Base-by-base conservation (phyloP, 805 yeast genomes). In the Schwanniomyces occidentalis region DNA sequence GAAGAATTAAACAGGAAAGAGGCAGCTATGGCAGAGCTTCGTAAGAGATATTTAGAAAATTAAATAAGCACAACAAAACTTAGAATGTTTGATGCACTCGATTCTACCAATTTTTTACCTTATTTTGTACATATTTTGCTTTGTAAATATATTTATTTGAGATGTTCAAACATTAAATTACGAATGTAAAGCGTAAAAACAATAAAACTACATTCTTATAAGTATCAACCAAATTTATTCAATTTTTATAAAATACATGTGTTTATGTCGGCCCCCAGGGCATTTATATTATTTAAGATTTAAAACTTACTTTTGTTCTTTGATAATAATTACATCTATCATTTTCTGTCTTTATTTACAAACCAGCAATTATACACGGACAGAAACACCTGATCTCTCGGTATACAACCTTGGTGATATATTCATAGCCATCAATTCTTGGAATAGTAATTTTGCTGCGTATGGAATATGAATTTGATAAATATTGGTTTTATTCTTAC, bases 341-440 rank as follows among this genome's bases (percentile, higher is more conserved):
- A 20, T 20, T 20, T 20, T 20, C 22, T 20, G 7, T 20, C 7
- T 20, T 8, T 9, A 20, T 17, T 27, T 10, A 4, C 12, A 16
- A 5, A 8, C 6, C 17, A 16, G 30, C 18, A 16, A 20, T 42
- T 40, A 59, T 17, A 52, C 63, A 36, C 73, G 58, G 30, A 65
- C 61, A 31, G 73, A 61, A 10, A 72, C 65, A 5, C 84, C 85
- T 8, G 89, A 78, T 50, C 90, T 80, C 50, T 91, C 96, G n/a
- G 98, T 88, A 65, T 91, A 91, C 71, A 91, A 66, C 68, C 99
- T 82, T 36, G 98, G 99, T 14, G 96, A 85, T 54, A 93, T 93
- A 65, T 93, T 93, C 99, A 93, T 93, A 26, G 99, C 96, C 98
- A 93, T 93, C 58, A 93, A 77, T 70, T 93, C 99, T 71, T 93